Evolutionary conservation across 116 monocot species (phyloP).

Genomic region (Cymodocea nodosa): DNA sequence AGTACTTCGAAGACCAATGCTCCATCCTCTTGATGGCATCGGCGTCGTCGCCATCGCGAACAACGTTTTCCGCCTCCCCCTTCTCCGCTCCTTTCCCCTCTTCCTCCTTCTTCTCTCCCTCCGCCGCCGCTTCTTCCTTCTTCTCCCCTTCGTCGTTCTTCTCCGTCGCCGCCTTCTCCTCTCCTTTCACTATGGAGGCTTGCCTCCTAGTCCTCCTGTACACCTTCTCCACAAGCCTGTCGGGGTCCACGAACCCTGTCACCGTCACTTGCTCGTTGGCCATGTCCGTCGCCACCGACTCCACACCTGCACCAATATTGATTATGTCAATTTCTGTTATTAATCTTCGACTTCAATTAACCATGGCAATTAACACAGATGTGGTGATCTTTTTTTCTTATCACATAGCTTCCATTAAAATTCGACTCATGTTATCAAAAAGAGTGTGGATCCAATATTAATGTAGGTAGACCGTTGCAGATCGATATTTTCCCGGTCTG

Average conservation of each 20-base stretch:
- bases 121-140: slow-evolving; percentile 10
- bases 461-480: no score
- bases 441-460: no score
- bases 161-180: slow-evolving; percentile 24
- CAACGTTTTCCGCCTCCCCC: not conserved
- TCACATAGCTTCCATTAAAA: no score
- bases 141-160: slow-evolving; percentile 7
- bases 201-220: slow-evolving; percentile 40
- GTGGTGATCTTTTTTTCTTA: no score
- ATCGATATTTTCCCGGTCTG: no score
- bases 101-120: slow-evolving; percentile 3
- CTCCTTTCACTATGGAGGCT: slow-evolving; percentile 31
- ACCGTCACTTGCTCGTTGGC: not conserved
- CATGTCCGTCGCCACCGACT: not conserved
- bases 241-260: slow-evolving; percentile 29
- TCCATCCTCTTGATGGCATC: slow-evolving; percentile 27
- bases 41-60: slow-evolving; percentile 2
- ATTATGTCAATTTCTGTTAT: not conserved
- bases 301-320: not conserved
- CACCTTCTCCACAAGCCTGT: slow-evolving; percentile 38
- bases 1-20: slow-evolving; percentile 23
- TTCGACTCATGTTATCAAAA: no score
- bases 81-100: not conserved
- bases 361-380: no score
- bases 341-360: no score